Evolutionary conservation across 768 basidiomycete species (phyloP), one percentile per base, ranked within the genome.

Genomic region (Mycena filopes): DNA sequence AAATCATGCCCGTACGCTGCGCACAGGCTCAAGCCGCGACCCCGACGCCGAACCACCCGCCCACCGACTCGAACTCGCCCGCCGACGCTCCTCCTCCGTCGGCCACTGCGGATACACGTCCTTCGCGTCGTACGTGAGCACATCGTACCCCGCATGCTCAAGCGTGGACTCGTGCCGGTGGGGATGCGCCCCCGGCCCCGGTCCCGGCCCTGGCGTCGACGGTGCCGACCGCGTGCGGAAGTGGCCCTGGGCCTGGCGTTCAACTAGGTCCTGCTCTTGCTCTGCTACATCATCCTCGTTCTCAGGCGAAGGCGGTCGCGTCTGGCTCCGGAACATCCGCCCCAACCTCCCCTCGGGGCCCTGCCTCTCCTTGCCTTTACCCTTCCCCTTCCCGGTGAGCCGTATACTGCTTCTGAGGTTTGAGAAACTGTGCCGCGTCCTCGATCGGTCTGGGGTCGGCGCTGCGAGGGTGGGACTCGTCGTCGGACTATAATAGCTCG

Each of bases 31-130:
- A 21, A 65, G 25, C 25, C 68, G 48, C 21, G 55, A 49, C 1
- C 60, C 36, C 43, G 7, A 26, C 26, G 18, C 16, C 21, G 55
- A 49, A 3, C 60, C 36, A 50, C 12, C 33, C 26, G 18, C 16
- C 10, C 49, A 9, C 26, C 55, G 57, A n/a, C 49, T 10, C n/a
- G 43, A 49, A 26, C 46, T 31, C 4, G 48, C 40, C 41, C 55
- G 57, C 53, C 41, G 55, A 20, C 47, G 10, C 41, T 58, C 60
- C 28, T 31, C 60, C 57, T 60, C 66, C 10, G 66, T 42, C 12
- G 68, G 68, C 68, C 68, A 69, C 4, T 59, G 50, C 4, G 63
- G 68, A 29, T 65, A 69, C 46, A 7, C 40, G 51, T 69, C 64
- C 23, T 69, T 69, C 12, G 36, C 50, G 10, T 69, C 46, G 28